Base-by-base conservation (phyloP, 106 monocot genomes). In the Cymbidium sinense region DNA sequence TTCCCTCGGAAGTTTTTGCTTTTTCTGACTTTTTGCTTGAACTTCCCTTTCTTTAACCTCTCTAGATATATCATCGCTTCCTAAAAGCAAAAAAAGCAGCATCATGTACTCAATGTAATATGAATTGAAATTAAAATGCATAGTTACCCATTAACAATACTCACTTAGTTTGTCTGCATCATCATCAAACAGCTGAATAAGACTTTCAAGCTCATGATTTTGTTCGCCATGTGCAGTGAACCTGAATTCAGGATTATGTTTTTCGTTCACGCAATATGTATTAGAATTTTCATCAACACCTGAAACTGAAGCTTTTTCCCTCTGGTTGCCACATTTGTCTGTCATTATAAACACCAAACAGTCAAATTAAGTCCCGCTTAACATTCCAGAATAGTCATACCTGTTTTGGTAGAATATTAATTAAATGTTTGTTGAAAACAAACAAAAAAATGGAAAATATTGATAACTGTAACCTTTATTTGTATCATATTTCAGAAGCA, bases 81-180 rank as follows among this genome's bases (percentile, higher is more conserved):
- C 91, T 85, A 75, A 62, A 47, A 20, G 37, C 25, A 70, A 76
- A 83, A 25, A 28, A 77, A 64, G 13, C 35, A 58, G 54, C 23
- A 43, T 62, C 13, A 47, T 30, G 9, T 12, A 65, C 21, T 64
- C 30, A 43, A 35, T 20, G 61, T 43, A 7, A 73, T 25, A 47
- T 74, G 25, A 80, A 37, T 64, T 43, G 5, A 50, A 3, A 36
- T 70, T 27, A 29, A 17, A 37, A 9, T 55, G 52, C 37, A 12
- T 70, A 64, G 9, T 36, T 27, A 43, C 25, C 34, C 18, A 37
- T 76, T 21, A 28, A 55, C 65, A 33, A 36, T 70, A 80, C 36
- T 74, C 85, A 91, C 86, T 82, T 78, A 65, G 76, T 77, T 69
- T 84, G 50, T 72, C 84, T 28, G 73, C 8, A 78, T 80, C 75